These are phyloP conservation scores for Naganishia randhawae DNA, from an alignment of 768 basidiomycete species.

Conservation along the genomic window DNA sequence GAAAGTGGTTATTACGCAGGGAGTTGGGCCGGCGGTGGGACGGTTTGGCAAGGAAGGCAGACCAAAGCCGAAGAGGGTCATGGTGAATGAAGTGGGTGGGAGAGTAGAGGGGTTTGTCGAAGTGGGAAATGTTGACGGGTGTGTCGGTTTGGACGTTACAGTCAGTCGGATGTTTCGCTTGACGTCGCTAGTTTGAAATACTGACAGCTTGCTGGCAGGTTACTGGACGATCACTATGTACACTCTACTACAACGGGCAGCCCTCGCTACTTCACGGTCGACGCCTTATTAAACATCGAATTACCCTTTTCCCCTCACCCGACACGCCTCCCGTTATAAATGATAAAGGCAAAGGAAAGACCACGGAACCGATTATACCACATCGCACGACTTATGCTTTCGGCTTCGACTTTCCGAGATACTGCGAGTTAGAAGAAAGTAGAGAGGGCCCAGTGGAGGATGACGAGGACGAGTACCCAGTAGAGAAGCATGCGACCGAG, in stretches of 20 bases:
- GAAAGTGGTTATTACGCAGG: slow-evolving; percentile 10
- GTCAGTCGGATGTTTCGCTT: neutral
- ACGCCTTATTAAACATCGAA: neutral
- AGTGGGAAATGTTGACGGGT: slow-evolving; percentile 16
- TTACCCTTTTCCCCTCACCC: neutral
- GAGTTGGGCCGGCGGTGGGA: slow-evolving; percentile 6
- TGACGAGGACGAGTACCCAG: slow-evolving; percentile 5
- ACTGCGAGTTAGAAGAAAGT: slow-evolving; percentile 12
- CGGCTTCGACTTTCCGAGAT: slow-evolving; percentile 15
- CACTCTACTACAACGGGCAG: slow-evolving; percentile 22
- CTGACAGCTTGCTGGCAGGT: neutral
- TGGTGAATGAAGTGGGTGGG: slow-evolving; percentile 3
- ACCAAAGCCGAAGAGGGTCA: slow-evolving; percentile 8
- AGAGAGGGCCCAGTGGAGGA: neutral
- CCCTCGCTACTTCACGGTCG: neutral
- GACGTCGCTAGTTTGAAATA: neutral
- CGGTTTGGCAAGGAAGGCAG: slow-evolving; percentile 18
- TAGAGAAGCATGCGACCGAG: slow-evolving; percentile 3
- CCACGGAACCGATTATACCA: slow-evolving; percentile 10
- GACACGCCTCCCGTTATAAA: neutral
- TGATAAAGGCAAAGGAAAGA: slow-evolving; percentile 4
- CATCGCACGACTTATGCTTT: slow-evolving; percentile 13
- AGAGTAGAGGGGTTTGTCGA: slow-evolving; percentile 10
- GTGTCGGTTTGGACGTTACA: slow-evolving; percentile 3
- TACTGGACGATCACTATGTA: slow-evolving; percentile 2